Conservation (phyloP, 2,329 filamentous ascomycete species). For the Neopestalotiopsis sp. region DNA sequence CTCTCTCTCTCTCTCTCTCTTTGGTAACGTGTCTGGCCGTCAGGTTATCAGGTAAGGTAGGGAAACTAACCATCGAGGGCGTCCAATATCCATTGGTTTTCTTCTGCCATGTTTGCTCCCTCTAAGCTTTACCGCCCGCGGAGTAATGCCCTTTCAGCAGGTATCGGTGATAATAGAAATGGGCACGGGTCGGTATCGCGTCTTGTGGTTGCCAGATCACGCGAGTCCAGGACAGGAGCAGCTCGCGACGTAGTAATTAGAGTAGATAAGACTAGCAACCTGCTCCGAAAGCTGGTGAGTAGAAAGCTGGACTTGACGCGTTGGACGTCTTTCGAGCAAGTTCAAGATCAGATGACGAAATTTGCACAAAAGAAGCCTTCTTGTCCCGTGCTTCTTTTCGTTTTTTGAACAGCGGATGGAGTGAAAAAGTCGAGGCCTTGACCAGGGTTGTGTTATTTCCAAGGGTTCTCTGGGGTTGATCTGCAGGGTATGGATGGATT, state of each 20-base stretch:
- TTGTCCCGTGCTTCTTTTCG: neutral
- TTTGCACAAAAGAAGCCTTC: neutral
- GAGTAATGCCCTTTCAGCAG: neutral
- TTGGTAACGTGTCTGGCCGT: neutral
- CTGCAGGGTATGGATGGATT: neutral
- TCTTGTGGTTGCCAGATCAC: neutral
- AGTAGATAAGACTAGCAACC: neutral
- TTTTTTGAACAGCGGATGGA: neutral
- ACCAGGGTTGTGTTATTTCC: neutral
- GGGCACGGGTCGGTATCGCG: neutral
- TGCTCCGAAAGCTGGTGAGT: neutral
- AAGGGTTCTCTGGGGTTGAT: conserved; percentile 1
- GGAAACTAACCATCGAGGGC: conserved; percentile 33
- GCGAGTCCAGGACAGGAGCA: neutral
- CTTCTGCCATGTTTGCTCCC: conserved; percentile 15
- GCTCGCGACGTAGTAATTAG: neutral
- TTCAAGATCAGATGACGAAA: neutral
- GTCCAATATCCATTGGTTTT: conserved; percentile 33
- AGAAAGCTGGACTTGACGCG: neutral
- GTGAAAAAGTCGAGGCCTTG: neutral
- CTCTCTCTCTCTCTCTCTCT: neutral
- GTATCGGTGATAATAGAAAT: neutral
- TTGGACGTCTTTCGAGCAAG: neutral
- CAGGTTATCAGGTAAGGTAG: neutral
- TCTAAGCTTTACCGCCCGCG: neutral